These are phyloP conservation scores for Byssochlamys sp. DNA, from an alignment of 2,329 filamentous ascomycete species.

Conservation along the genomic window DNA sequence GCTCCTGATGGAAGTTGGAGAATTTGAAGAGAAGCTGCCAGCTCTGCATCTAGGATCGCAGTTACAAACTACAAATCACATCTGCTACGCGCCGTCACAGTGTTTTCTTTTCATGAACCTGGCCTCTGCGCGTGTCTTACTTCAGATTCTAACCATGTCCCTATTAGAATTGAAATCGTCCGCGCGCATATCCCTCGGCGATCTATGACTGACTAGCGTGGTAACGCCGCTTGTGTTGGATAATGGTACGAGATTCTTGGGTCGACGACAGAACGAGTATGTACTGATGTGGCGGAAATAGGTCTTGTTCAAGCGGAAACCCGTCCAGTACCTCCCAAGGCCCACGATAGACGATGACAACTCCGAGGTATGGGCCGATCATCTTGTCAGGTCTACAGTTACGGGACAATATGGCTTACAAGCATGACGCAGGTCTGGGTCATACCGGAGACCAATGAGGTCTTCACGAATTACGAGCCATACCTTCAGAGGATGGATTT, in stretches of 20 bases:
- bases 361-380: slow-evolving; percentile 56
- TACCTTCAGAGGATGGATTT: slow-evolving; percentile 84
- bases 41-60: not conserved
- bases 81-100: not conserved
- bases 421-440: slow-evolving; percentile 64
- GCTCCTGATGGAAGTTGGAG: not conserved
- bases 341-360: slow-evolving; percentile 70
- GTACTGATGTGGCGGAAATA: slow-evolving; percentile 32
- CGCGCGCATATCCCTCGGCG: slow-evolving; percentile 4
- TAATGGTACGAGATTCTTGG: slow-evolving; percentile 21
- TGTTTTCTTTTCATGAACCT: not conserved
- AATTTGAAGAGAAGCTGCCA: not conserved
- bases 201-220: slow-evolving; percentile 19
- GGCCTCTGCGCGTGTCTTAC: not conserved
- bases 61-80: not conserved
- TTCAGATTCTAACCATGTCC: not conserved
- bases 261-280: not conserved
- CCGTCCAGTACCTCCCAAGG: slow-evolving; percentile 68
- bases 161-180: slow-evolving; percentile 9
- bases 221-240: slow-evolving; percentile 11
- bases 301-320: slow-evolving; percentile 95
- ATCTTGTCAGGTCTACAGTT: not conserved
- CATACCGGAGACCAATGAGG: slow-evolving; percentile 78
- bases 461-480: slow-evolving; percentile 79
- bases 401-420: slow-evolving; percentile 8